Conservation (phyloP, 169 alveolate genomes). For the Cryptosporidium parvum region DNA sequence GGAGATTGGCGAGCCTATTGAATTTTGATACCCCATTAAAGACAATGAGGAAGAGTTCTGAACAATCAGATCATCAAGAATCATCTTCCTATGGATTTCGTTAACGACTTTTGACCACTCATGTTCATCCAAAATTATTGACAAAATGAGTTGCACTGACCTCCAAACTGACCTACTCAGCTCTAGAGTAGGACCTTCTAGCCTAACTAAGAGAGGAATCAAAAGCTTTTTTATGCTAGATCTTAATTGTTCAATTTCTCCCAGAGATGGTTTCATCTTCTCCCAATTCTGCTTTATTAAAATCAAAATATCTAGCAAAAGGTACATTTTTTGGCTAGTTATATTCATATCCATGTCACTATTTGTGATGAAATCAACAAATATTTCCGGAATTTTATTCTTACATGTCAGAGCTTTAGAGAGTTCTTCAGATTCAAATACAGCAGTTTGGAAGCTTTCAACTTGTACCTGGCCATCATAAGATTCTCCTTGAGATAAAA, state of each 20-base stretch:
- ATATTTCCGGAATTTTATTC: conserved; percentile 25
- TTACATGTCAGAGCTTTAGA: neutral
- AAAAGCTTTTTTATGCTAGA: conserved; percentile 33
- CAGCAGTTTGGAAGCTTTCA: conserved; percentile 12
- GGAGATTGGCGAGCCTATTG: conserved; percentile 42
- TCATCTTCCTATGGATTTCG: conserved; percentile 36
- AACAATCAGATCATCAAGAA: conserved; percentile 38
- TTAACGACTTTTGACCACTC: conserved; percentile 30
- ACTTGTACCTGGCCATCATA: neutral
- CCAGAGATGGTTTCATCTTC: neutral
- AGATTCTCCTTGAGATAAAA: neutral
- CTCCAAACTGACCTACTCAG: conserved; percentile 68
- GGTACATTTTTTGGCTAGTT: conserved; percentile 29
- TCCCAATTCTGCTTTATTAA: conserved; percentile 41
- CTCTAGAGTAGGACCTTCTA: conserved; percentile 60
- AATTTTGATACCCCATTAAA: neutral
- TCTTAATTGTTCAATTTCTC: neutral
- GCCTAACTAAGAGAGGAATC: conserved; percentile 45
- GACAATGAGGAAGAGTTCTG: conserved; percentile 20
- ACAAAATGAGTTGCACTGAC: conserved; percentile 39
- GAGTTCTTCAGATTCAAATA: conserved; percentile 10
- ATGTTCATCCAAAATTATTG: conserved; percentile 25
- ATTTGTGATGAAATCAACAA: conserved; percentile 53
- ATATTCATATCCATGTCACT: conserved; percentile 11
- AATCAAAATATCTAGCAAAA: conserved; percentile 53